These are phyloP conservation scores for Vaccinium myrtillus DNA, from an alignment of 148 eudicot genomes.

Conservation along the genomic window DNA sequence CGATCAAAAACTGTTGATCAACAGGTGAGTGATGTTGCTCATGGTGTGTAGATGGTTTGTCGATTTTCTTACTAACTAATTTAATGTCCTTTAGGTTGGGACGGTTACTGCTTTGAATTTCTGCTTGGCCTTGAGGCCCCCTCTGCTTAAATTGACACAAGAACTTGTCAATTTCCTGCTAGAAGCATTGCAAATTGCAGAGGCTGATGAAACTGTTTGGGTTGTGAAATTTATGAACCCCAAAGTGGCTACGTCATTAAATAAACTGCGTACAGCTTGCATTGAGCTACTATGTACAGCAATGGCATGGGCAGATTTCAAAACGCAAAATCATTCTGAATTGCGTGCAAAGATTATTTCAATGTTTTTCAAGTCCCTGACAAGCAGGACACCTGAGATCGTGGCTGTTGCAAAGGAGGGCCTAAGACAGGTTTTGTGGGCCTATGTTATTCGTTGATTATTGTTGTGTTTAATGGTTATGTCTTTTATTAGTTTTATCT, in stretches of 20 bases:
- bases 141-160: slow-evolving; percentile 87
- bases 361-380: slow-evolving; percentile 96
- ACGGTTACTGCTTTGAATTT: slow-evolving; percentile 93
- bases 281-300: slow-evolving; percentile 97
- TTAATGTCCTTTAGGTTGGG: slow-evolving; percentile 68
- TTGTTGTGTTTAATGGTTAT: not conserved
- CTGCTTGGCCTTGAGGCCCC: slow-evolving; percentile 97
- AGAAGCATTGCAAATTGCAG: slow-evolving; percentile 95
- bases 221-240: slow-evolving; percentile 88
- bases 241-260: slow-evolving; percentile 77
- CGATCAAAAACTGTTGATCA: slow-evolving; percentile 95
- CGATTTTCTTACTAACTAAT: slow-evolving; percentile 3
- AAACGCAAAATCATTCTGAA: slow-evolving; percentile 82
- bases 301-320: slow-evolving; percentile 98
- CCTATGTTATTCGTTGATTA: not conserved
- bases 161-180: slow-evolving; percentile 86
- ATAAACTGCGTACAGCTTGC: slow-evolving; percentile 92
- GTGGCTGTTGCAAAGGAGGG: slow-evolving; percentile 98
- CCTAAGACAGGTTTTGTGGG: slow-evolving; percentile 68
- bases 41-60: slow-evolving; percentile 6
- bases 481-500: not conserved
- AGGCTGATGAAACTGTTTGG: slow-evolving; percentile 93
- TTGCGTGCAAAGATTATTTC: slow-evolving; percentile 86
- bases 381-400: slow-evolving; percentile 85
- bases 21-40: slow-evolving; percentile 52